Evolutionary conservation across 257 asterid genomes (phyloP).

Genomic region (Galeopsis tetrahit): DNA sequence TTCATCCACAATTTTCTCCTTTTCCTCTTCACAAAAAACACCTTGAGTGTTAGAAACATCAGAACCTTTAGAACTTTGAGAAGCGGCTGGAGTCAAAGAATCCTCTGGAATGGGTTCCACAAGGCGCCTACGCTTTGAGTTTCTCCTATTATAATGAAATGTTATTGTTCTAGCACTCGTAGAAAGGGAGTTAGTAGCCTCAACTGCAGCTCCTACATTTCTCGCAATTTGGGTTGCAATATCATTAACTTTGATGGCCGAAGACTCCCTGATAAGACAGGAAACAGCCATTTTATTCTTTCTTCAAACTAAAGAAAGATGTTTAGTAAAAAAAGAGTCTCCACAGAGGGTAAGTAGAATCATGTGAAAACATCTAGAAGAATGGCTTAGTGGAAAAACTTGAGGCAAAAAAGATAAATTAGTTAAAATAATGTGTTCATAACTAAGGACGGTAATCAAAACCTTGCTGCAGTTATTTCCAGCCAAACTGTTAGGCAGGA

Average conservation of each 20-base stretch:
- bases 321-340: constrained; percentile 16
- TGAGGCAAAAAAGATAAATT: constrained; percentile 27
- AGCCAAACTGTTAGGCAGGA: constrained; percentile 96
- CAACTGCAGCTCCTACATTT: constrained; percentile 93
- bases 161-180: constrained; percentile 64
- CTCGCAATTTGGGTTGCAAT: constrained; percentile 88
- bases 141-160: constrained; percentile 82
- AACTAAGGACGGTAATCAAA: constrained; percentile 33
- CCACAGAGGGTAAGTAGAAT: constrained; percentile 12
- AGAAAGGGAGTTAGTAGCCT: constrained; percentile 82
- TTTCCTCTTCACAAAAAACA: constrained; percentile 53
- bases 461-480: constrained; percentile 99
- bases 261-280: constrained; percentile 81
- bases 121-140: constrained; percentile 84
- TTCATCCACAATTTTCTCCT: constrained; percentile 47
- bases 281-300: constrained; percentile 35
- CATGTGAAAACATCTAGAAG: constrained; percentile 17
- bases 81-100: constrained; percentile 45
- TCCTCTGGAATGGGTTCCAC: constrained; percentile 59
- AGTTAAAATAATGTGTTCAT: constrained; percentile 22
- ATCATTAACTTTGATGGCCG: constrained; percentile 91
- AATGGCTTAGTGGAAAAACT: constrained; percentile 10
- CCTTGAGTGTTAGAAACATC: constrained; percentile 49
- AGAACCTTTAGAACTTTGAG: constrained; percentile 54
- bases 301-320: constrained; percentile 30